Percentiles rank a stretch among this genome's conserved stretches.
Evolutionary conservation across 176 grass and related monocot genomes (phyloP).

Genomic region (Alopecurus myosuroides): DNA sequence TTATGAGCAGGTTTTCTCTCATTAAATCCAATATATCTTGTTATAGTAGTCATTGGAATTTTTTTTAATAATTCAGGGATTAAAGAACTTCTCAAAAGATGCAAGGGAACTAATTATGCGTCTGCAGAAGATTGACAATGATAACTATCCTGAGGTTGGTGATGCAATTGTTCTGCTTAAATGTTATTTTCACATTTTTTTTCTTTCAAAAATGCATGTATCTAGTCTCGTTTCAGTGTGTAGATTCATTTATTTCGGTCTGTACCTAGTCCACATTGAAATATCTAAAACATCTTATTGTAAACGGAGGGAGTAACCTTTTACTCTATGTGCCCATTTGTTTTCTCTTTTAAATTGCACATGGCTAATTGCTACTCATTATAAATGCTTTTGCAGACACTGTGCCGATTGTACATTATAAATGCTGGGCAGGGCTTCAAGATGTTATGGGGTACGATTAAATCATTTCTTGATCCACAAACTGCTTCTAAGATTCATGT

Average conservation of each 20-base stretch:
- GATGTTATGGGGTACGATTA: conserved; percentile 87
- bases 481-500: conserved; percentile 97
- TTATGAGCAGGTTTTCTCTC: conserved; percentile 9
- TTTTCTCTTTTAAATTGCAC: conserved; percentile 19
- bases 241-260: no score
- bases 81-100: conserved; percentile 96
- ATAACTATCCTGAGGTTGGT: conserved; percentile 94
- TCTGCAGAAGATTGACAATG: conserved; percentile 86
- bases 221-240: no score
- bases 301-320: no score
- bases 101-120: conserved; percentile 90
- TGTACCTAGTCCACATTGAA: no score
- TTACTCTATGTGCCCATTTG: background rate
- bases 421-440: conserved; percentile 96
- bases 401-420: conserved; percentile 71
- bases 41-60: conserved; percentile 19
- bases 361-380: background rate
- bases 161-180: conserved; percentile 2
- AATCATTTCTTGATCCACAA: conserved; percentile 95
- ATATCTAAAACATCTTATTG: no score
- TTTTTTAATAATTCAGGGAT: conserved; percentile 51
- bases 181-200: conserved; percentile 1
- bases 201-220: no score
- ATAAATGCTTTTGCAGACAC: conserved; percentile 50
- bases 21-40: background rate